Evolutionary conservation across 163 green algal species (phyloP).

Genomic region (Chlamydomonas reinhardtii): DNA sequence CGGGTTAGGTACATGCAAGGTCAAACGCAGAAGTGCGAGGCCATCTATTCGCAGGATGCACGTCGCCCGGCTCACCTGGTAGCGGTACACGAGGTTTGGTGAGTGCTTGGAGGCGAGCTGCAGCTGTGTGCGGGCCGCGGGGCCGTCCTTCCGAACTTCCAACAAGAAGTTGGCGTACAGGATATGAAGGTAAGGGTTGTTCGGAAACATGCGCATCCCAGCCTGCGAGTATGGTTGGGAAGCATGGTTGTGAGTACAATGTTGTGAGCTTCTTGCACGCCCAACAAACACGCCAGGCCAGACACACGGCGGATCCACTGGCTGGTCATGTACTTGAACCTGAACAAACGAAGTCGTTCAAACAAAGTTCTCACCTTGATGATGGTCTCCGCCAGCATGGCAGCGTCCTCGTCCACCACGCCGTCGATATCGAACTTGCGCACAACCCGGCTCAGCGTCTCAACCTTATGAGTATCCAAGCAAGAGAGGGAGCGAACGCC

Average conservation of each 20-base stretch:
- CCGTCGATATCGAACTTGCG: slow-evolving; percentile 57
- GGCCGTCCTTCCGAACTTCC: slow-evolving; percentile 47
- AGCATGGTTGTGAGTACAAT: background rate
- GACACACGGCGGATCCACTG: too few species aligned
- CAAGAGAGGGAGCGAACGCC: too few species aligned
- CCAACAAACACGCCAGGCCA: too few species aligned
- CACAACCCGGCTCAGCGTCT: slow-evolving; percentile 51
- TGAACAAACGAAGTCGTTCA: too few species aligned
- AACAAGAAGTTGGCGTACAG: slow-evolving; percentile 53
- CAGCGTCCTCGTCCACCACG: slow-evolving; percentile 21
- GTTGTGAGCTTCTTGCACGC: too few species aligned
- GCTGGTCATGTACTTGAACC: too few species aligned
- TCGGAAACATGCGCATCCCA: slow-evolving; percentile 27
- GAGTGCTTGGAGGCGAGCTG: slow-evolving; percentile 54
- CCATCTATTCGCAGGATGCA: too few species aligned
- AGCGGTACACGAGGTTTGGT: slow-evolving; percentile 29
- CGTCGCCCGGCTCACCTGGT: slow-evolving; percentile 8
- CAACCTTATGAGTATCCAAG: too few species aligned
- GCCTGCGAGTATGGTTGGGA: slow-evolving; percentile 30
- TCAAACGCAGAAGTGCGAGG: too few species aligned
- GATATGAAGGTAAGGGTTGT: slow-evolving; percentile 37
- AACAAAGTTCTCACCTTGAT: too few species aligned
- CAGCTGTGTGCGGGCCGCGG: slow-evolving; percentile 52
- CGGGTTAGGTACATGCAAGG: too few species aligned
- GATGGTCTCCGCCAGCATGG: background rate